Evolutionary conservation across 176 grass and related monocot species (phyloP).

Genomic region (Aegilops longissima): DNA sequence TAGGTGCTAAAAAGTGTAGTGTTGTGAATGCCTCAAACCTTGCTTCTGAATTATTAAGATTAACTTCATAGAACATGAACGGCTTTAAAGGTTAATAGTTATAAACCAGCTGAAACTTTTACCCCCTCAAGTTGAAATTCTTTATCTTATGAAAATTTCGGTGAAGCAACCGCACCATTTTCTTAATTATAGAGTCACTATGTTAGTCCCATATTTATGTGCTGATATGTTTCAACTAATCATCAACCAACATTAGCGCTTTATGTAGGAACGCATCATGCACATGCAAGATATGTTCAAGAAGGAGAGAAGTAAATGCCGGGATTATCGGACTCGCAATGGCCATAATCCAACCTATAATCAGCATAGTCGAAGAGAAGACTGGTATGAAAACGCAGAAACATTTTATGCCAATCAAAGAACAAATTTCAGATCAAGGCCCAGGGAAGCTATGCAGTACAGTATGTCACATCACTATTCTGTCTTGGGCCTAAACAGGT

Average conservation of each 20-base stretch:
- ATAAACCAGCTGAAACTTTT: not conserved
- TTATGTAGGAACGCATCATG: slow-evolving; percentile 69
- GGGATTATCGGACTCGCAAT: slow-evolving; percentile 48
- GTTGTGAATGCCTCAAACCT: not conserved
- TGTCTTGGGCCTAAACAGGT: slow-evolving; percentile 78
- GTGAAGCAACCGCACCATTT: not conserved
- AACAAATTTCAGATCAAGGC: slow-evolving; percentile 52
- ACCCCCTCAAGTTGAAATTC: not conserved
- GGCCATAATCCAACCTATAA: slow-evolving; percentile 39
- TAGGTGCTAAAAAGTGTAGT: not conserved
- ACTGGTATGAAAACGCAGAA: slow-evolving; percentile 65
- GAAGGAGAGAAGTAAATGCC: slow-evolving; percentile 68
- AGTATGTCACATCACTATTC: slow-evolving; percentile 71
- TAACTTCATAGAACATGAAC: not conserved
- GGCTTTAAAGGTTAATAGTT: not conserved
- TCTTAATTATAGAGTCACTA: not conserved
- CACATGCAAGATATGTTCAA: slow-evolving; percentile 70
- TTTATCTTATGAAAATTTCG: not conserved
- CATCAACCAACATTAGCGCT: slow-evolving; percentile 24
- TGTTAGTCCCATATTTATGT: not conserved
- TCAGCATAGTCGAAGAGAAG: slow-evolving; percentile 59
- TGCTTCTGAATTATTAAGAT: not conserved
- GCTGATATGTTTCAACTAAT: slow-evolving; percentile 35
- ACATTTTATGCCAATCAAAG: slow-evolving; percentile 56
- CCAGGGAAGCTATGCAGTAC: slow-evolving; percentile 31